A percentile compares a stretch with the other conserved stretches of the same genome.
phyloP scores from a whole-genome alignment of 257 asterid species.

The Solanum neorickii region DNA sequence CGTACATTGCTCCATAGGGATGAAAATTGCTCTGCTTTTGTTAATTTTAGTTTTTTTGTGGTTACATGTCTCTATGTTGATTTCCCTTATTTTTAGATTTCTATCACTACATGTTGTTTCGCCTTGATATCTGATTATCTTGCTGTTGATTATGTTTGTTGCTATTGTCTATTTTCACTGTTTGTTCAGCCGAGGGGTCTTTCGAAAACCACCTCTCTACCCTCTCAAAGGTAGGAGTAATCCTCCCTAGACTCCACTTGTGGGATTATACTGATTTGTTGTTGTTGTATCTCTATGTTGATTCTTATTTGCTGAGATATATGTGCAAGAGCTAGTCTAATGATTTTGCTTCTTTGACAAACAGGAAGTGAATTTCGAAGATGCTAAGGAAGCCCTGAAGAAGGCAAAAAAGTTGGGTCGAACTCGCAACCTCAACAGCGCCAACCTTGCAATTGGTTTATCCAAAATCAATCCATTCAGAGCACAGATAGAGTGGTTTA shows the following conservation, averaged over 20 bases:
- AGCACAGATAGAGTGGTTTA: conserved; percentile 81
- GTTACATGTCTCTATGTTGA: background rate
- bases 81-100: background rate
- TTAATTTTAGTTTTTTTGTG: background rate
- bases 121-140: background rate
- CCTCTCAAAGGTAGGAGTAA: background rate
- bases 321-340: background rate
- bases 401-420: conserved; percentile 55
- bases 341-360: background rate
- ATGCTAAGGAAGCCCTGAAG: conserved; percentile 42
- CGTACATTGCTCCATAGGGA: background rate
- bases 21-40: background rate
- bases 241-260: background rate
- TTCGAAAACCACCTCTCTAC: background rate
- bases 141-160: background rate
- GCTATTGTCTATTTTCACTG: background rate
- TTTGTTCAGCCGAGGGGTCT: background rate
- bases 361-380: conserved; percentile 43
- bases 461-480: conserved; percentile 49
- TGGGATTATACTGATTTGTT: background rate
- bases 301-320: background rate
- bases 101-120: background rate
- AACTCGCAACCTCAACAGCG: conserved; percentile 58
- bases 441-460: conserved; percentile 51
- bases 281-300: background rate